These are phyloP conservation scores for Cylindrodendrum hubeiense DNA, from an alignment of 2,329 filamentous ascomycete genomes.

Conservation along the genomic window DNA sequence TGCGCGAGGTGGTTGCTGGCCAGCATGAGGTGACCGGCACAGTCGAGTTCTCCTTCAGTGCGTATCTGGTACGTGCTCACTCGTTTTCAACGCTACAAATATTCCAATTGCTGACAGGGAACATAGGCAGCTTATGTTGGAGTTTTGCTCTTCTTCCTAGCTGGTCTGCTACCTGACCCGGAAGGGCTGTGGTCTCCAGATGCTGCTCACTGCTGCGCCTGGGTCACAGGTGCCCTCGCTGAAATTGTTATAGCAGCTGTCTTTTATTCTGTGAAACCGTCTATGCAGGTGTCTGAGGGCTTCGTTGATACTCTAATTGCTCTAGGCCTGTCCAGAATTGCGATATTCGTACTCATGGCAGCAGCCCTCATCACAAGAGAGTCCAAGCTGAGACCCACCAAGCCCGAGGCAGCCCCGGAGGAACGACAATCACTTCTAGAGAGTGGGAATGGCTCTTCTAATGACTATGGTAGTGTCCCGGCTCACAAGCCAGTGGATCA, in stretches of 20 bases:
- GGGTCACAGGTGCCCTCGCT: slow-evolving; percentile 50
- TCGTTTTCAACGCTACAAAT: neutral
- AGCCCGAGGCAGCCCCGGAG: slow-evolving; percentile 46
- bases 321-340: slow-evolving; percentile 49
- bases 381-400: slow-evolving; percentile 43
- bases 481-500: slow-evolving; percentile 21
- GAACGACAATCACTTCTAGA: slow-evolving; percentile 55
- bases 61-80: slow-evolving; percentile 50
- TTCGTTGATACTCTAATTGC: slow-evolving; percentile 48
- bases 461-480: slow-evolving; percentile 45
- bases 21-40: slow-evolving; percentile 40
- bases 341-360: slow-evolving; percentile 51
- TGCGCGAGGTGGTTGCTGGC: slow-evolving; percentile 48
- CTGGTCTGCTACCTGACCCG: slow-evolving; percentile 57
- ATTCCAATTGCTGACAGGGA: slow-evolving; percentile 7
- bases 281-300: slow-evolving; percentile 43
- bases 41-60: slow-evolving; percentile 54
- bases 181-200: slow-evolving; percentile 58
- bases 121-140: slow-evolving; percentile 54
- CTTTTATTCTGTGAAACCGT: slow-evolving; percentile 46
- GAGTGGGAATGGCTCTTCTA: slow-evolving; percentile 50
- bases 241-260: slow-evolving; percentile 53
- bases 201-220: slow-evolving; percentile 52
- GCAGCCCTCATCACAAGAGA: slow-evolving; percentile 46
- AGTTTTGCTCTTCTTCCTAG: slow-evolving; percentile 56